phyloP scores from a whole-genome alignment of 148 eudicot genomes.

The Oxyria digyna region DNA sequence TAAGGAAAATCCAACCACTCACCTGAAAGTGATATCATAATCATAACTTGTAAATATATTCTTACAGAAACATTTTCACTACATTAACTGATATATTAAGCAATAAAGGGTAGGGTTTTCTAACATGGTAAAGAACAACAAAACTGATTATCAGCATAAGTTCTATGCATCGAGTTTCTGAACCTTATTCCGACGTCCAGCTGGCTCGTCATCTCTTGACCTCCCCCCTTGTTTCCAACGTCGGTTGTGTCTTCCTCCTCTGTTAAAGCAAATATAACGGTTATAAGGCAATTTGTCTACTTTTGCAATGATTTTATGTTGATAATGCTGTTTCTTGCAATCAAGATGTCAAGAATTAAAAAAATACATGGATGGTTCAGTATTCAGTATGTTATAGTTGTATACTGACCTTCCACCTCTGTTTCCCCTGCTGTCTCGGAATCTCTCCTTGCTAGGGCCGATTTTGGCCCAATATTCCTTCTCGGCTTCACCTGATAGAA shows the following conservation, averaged over 20 bases:
- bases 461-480: slow-evolving; percentile 77
- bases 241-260: slow-evolving; percentile 56
- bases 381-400: neutral
- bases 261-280: slow-evolving; percentile 11
- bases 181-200: slow-evolving; percentile 44
- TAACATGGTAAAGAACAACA: neutral
- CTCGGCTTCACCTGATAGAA: slow-evolving; percentile 64
- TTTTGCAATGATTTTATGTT: neutral
- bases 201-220: slow-evolving; percentile 38
- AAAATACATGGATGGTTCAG: neutral
- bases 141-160: slow-evolving; percentile 1
- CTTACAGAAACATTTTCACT: neutral
- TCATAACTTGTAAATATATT: neutral
- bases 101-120: neutral
- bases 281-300: neutral
- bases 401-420: slow-evolving; percentile 33
- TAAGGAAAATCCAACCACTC: too few relatives aligned
- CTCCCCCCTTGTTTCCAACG: slow-evolving; percentile 50
- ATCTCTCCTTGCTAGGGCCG: slow-evolving; percentile 31
- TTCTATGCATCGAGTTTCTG: slow-evolving; percentile 40
- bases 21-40: neutral
- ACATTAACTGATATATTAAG: neutral
- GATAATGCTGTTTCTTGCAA: neutral
- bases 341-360: neutral
- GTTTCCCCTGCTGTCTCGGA: slow-evolving; percentile 31